Conservation (phyloP, 2,329 filamentous ascomycete genomes). For the Fusarium anthophilum region DNA sequence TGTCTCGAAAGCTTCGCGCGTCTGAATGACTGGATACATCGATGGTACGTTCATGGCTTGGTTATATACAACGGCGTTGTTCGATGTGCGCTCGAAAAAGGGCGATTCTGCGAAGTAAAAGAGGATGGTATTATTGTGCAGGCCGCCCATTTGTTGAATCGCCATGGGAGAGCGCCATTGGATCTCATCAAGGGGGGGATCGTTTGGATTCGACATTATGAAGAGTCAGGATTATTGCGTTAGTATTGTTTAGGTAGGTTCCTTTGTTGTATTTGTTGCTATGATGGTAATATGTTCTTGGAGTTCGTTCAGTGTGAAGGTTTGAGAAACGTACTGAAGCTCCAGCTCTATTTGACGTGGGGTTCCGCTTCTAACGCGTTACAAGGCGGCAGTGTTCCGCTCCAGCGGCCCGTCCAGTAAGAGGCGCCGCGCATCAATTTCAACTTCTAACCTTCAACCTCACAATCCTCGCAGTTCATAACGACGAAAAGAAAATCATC, state of each 20-base stretch:
- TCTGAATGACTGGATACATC: constrained; percentile 66
- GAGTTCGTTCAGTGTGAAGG: not conserved
- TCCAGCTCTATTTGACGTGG: constrained; percentile 28
- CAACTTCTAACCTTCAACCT: constrained; percentile 2
- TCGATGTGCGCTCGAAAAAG: constrained; percentile 74
- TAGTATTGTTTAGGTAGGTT: not conserved
- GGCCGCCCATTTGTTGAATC: constrained; percentile 62
- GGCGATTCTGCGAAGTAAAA: constrained; percentile 75
- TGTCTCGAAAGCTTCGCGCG: constrained; percentile 70
- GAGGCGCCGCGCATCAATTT: constrained; percentile 12
- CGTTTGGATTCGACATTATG: constrained; percentile 57
- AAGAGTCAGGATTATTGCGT: not conserved
- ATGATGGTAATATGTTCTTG: constrained; percentile 13
- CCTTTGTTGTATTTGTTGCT: not conserved
- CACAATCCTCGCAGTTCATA: not conserved
- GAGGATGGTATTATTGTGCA: constrained; percentile 72
- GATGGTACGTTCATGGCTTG: constrained; percentile 70
- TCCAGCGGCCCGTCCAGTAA: constrained; percentile 14
- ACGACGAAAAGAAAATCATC: not conserved
- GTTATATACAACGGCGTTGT: constrained; percentile 70
- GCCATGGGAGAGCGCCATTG: constrained; percentile 68
- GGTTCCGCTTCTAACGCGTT: constrained; percentile 29
- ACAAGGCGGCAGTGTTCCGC: constrained; percentile 24
- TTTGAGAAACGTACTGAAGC: not conserved
- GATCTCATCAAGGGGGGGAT: constrained; percentile 71